phyloP scores from a whole-genome alignment of 768 basidiomycete genomes.

The Mycena filopes region DNA sequence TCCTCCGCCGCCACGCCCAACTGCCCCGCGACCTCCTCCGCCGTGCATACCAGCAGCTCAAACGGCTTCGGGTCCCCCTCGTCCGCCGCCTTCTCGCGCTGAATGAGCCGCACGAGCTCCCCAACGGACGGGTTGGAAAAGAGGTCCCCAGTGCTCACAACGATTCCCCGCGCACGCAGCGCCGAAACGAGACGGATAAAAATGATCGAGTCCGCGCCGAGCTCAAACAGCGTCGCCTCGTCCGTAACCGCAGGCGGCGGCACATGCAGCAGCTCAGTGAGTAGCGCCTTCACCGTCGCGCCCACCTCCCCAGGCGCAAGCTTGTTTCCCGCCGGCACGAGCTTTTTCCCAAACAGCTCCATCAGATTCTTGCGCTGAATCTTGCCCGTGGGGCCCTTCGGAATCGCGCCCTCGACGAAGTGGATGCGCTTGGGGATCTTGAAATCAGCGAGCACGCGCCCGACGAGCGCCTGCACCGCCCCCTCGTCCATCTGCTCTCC shows the following conservation, averaged over 20 bases:
- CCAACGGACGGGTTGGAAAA: constrained; percentile 8
- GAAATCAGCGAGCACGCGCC: constrained; percentile 19
- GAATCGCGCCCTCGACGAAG: constrained; percentile 17
- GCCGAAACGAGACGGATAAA: constrained; percentile 21
- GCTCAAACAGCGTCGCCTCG: constrained; percentile 8
- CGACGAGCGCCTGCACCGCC: constrained; percentile 5
- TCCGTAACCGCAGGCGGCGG: background rate
- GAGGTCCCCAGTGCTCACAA: background rate
- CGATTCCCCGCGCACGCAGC: constrained; percentile 5
- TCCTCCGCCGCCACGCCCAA: constrained; percentile 3
- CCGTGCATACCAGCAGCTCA: background rate
- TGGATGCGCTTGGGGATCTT: constrained; percentile 15
- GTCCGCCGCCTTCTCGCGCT: background rate
- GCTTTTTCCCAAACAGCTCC: constrained; percentile 7
- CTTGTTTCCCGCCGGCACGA: background rate
- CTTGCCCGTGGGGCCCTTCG: constrained; percentile 19
- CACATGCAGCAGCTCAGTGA: constrained; percentile 5
- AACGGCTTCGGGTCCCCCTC: constrained; percentile 2
- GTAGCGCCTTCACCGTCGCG: constrained; percentile 9
- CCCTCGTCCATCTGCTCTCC: constrained; percentile 7
- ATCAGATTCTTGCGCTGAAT: constrained; percentile 21
- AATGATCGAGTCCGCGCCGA: constrained; percentile 18
- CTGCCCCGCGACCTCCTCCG: constrained; percentile 6
- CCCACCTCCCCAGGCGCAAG: background rate
- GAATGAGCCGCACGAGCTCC: constrained; percentile 5